A percentile compares a stretch with the other conserved stretches of the same genome.
These are phyloP conservation scores for Sphagnurus paluster DNA, from an alignment of 1,284 basidiomycete genomes.

Conservation along the genomic window DNA sequence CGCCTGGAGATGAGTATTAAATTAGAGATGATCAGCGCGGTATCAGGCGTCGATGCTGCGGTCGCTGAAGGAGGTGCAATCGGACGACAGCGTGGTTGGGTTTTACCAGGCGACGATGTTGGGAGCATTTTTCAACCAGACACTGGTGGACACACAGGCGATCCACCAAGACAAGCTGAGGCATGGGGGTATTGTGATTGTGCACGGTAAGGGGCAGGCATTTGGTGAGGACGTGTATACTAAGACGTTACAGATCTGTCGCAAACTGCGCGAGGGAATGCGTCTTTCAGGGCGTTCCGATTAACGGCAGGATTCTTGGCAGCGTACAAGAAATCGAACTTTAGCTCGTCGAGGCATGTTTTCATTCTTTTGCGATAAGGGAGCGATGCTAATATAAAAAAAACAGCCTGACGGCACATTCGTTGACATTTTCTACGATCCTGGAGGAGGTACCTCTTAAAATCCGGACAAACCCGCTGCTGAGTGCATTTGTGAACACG, in stretches of 20 bases:
- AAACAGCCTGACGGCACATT: conserved; percentile 78
- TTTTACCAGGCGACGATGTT: conserved; percentile 93
- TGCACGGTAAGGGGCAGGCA: conserved; percentile 67
- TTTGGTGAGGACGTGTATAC: conserved; percentile 10
- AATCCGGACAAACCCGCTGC: conserved; percentile 84
- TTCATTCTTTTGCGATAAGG: conserved; percentile 16
- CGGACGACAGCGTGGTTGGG: conserved; percentile 93
- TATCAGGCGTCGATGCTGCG: conserved; percentile 88
- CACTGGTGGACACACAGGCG: conserved; percentile 87
- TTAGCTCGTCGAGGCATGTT: conserved; percentile 79
- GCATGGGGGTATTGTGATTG: conserved; percentile 86
- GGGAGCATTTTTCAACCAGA: conserved; percentile 91
- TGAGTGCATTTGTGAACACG: conserved; percentile 83
- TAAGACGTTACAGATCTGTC: conserved; percentile 54
- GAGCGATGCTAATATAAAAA: conserved; percentile 16
- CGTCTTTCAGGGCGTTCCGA: conserved; percentile 90
- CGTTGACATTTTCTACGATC: conserved; percentile 88
- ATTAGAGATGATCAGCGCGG: conserved; percentile 50
- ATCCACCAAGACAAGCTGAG: conserved; percentile 79
- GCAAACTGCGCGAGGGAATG: conserved; percentile 81
- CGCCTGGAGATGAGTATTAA: conserved; percentile 9
- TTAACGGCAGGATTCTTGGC: conserved; percentile 84
- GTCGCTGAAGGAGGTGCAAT: conserved; percentile 88
- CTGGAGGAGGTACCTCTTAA: conserved; percentile 89
- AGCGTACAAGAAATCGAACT: conserved; percentile 85